These are phyloP conservation scores for Solanum paucissectum DNA, from an alignment of 257 asterid genomes.

Conservation along the genomic window DNA sequence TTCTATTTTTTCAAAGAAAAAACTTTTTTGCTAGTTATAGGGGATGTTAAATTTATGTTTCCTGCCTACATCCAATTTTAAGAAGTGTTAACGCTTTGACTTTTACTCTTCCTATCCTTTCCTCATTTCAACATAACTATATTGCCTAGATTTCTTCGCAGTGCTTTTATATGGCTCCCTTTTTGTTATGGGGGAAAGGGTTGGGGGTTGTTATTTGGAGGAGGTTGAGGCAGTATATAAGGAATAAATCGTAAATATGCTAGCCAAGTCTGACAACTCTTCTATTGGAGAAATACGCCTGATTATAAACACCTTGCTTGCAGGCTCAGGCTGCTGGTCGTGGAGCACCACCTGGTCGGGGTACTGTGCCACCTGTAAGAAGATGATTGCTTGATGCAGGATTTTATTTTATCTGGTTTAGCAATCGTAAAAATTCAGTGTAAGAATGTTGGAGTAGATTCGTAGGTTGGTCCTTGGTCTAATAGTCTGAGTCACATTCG, in stretches of 20 bases:
- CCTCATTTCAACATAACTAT: background rate
- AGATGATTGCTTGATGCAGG: slow-evolving; percentile 33
- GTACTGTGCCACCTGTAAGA: slow-evolving; percentile 73
- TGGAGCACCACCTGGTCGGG: slow-evolving; percentile 82
- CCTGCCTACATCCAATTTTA: background rate
- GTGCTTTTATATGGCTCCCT: background rate
- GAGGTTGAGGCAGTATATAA: background rate
- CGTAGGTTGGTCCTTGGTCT: background rate
- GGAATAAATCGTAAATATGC: background rate
- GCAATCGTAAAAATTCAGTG: background rate
- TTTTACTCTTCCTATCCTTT: background rate
- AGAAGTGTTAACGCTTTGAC: background rate
- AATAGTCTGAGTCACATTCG: background rate
- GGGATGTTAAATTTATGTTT: background rate
- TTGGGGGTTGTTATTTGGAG: background rate
- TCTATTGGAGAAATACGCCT: background rate
- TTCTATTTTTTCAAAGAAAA: too few species aligned
- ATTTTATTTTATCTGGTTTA: background rate
- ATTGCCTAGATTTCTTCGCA: background rate
- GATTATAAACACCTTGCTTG: slow-evolving; percentile 4
- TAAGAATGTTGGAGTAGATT: background rate
- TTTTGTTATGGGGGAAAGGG: background rate
- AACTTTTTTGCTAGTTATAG: background rate
- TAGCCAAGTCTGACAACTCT: background rate
- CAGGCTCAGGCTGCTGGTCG: slow-evolving; percentile 97